A percentile compares a stretch with the other conserved stretches of the same genome.
phyloP scores from a whole-genome alignment of 441 rosid species.

The Populus tomentosa region DNA sequence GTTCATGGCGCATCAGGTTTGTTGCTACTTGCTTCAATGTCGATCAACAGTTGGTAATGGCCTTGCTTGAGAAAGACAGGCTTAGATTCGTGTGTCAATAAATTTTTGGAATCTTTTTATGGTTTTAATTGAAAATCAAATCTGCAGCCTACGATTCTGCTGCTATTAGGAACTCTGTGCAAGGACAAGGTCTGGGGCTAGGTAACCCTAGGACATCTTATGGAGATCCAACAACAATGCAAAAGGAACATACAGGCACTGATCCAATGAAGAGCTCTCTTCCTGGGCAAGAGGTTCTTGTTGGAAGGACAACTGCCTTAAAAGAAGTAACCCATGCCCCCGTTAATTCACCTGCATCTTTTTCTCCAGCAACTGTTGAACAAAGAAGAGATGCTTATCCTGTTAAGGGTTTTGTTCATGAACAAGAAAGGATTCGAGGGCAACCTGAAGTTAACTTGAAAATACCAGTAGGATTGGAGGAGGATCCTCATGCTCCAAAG shows the following conservation, averaged over 20 bases:
- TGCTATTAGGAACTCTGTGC: constrained; percentile 18
- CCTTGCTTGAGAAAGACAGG: no score
- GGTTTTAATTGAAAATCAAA: neutral
- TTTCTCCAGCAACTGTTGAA: constrained; percentile 17
- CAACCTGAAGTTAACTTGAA: constrained; percentile 32
- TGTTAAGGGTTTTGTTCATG: neutral
- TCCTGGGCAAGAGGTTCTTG: neutral
- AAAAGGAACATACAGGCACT: neutral
- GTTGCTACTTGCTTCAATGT: neutral
- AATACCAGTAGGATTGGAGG: constrained; percentile 33
- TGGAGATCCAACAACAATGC: constrained; percentile 11
- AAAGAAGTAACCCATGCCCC: constrained; percentile 12
- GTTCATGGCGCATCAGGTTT: constrained; percentile 41
- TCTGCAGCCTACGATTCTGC: constrained; percentile 39
- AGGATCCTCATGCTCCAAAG: constrained; percentile 49
- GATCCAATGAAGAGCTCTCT: neutral
- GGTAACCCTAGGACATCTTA: constrained; percentile 14
- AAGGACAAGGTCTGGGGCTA: constrained; percentile 21
- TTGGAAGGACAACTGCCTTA: neutral
- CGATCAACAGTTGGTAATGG: neutral
- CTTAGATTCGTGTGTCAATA: no score
- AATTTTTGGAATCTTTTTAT: no score
- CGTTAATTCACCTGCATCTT: constrained; percentile 18
- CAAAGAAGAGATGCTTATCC: constrained; percentile 8
- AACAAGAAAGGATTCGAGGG: constrained; percentile 13